phyloP scores from a whole-genome alignment of 2,329 filamentous ascomycete genomes.

The Alternaria sp. region DNA sequence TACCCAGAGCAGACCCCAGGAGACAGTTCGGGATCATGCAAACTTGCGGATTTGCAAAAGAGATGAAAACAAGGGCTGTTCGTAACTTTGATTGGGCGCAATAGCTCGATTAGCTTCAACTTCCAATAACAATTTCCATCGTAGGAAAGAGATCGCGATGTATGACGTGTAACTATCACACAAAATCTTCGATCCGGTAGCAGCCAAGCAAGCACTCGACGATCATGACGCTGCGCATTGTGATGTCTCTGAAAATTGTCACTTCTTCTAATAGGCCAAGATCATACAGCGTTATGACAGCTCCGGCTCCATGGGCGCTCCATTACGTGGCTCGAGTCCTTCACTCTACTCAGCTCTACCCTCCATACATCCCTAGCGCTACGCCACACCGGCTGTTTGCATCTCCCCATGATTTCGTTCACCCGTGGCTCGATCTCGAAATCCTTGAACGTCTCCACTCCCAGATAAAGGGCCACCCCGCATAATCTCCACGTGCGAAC shows the following conservation, averaged over 20 bases:
- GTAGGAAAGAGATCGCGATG: neutral
- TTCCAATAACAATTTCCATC: neutral
- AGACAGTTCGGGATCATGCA: neutral
- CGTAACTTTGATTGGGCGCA: neutral
- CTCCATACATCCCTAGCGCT: neutral
- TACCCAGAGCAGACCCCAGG: neutral
- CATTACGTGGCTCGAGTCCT: neutral
- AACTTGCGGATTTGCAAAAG: slow-evolving; percentile 2
- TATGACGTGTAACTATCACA: slow-evolving; percentile 1
- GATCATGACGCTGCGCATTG: slow-evolving; percentile 9
- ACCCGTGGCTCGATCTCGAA: neutral
- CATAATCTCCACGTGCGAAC: slow-evolving; percentile 13
- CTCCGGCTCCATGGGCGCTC: neutral
- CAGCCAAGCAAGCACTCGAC: neutral
- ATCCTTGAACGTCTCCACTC: neutral
- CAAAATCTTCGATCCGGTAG: neutral
- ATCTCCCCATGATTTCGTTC: neutral
- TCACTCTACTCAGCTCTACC: neutral
- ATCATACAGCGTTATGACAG: neutral
- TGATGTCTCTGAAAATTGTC: neutral
- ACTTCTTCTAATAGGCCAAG: neutral
- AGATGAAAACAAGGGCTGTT: neutral
- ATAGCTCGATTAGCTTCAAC: neutral
- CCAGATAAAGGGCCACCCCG: neutral
- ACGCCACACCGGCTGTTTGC: neutral